Conservation (phyloP, 2,329 filamentous ascomycete genomes). For the Emergomyces pasteurianus region DNA sequence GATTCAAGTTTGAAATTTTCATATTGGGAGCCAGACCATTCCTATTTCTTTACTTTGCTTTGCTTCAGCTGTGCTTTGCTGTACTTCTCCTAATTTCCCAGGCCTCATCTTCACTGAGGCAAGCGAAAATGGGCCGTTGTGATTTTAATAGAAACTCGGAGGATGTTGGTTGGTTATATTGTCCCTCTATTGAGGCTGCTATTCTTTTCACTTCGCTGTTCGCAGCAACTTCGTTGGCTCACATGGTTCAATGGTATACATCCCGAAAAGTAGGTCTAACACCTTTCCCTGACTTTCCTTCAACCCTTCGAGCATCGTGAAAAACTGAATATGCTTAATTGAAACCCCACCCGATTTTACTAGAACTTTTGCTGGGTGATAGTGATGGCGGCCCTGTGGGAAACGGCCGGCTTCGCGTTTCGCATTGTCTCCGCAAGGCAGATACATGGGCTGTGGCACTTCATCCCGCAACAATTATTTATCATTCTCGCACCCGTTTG, state of each 20-base stretch:
- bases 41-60: neutral
- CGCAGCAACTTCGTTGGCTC: conserved; percentile 3
- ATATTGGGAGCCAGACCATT: neutral
- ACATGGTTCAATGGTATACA: conserved; percentile 7
- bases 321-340: neutral
- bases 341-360: neutral
- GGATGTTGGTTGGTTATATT: conserved; percentile 10
- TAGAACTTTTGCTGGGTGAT: conserved; percentile 14
- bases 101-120: neutral
- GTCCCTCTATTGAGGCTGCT: conserved; percentile 9
- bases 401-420: conserved; percentile 9
- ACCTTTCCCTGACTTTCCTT: neutral
- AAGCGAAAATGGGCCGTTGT: conserved; percentile 1
- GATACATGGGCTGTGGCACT: conserved; percentile 5
- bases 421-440: conserved; percentile 6
- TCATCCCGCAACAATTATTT: conserved; percentile 9
- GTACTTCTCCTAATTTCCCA: neutral
- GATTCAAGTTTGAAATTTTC: neutral
- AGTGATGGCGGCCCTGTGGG: conserved; percentile 8
- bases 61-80: neutral
- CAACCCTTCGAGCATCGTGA: too few relatives aligned
- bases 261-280: conserved; percentile 8
- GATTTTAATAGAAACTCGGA: conserved; percentile 2
- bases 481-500: conserved; percentile 12
- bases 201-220: conserved; percentile 9